These are phyloP conservation scores for Neurospora pannonica DNA, from an alignment of 495 filamentous ascomycete species.

Conservation along the genomic window DNA sequence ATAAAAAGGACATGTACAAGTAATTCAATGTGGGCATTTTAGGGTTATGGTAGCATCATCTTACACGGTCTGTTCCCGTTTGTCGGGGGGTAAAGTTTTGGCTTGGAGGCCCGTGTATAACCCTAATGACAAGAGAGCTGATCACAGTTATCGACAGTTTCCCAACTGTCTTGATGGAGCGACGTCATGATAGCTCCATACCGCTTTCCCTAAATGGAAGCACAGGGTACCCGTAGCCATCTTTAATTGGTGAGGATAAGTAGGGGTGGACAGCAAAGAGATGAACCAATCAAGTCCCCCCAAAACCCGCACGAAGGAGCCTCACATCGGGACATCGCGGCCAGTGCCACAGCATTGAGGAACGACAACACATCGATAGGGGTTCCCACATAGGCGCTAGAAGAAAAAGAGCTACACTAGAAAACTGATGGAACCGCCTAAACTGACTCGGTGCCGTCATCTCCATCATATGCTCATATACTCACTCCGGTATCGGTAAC, in stretches of 20 bases:
- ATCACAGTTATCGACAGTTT: neutral
- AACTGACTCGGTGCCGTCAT: neutral
- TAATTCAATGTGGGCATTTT: neutral
- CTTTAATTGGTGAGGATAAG: neutral
- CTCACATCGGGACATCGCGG: neutral
- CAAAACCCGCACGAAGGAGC: neutral
- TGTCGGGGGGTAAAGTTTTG: neutral
- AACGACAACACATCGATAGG: neutral
- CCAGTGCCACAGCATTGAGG: neutral
- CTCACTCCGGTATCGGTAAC: neutral
- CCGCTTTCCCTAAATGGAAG: neutral
- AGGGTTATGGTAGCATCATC: neutral
- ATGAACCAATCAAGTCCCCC: neutral
- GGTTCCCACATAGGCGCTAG: neutral
- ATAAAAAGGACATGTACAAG: neutral
- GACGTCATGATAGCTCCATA: neutral
- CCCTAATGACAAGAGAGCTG: neutral
- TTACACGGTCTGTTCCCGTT: neutral
- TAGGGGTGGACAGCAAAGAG: neutral
- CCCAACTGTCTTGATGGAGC: neutral
- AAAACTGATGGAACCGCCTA: neutral
- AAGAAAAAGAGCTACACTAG: neutral
- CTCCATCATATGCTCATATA: neutral
- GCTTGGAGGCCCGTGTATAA: neutral
- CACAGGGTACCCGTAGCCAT: neutral